phyloP scores from a whole-genome alignment of 106 monocot species.

The Amphibolis antarctica region DNA sequence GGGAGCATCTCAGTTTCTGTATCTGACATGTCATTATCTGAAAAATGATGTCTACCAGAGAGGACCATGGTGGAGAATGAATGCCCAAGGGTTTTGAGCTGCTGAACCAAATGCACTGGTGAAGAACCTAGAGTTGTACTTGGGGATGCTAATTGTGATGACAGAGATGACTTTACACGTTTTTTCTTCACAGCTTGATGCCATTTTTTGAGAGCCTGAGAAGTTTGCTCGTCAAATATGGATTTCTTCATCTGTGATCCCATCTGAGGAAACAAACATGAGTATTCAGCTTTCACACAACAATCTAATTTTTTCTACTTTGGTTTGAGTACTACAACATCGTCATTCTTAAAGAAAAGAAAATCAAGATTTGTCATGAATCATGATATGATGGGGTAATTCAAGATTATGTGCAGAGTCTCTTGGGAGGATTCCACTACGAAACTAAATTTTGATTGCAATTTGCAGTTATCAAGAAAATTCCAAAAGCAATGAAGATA shows the following conservation, averaged over 20 bases:
- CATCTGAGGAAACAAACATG: constrained; percentile 30
- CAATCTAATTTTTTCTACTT: not conserved
- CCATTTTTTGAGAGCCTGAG: constrained; percentile 46
- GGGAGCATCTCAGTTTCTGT: constrained; percentile 8
- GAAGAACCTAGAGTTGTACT: constrained; percentile 5
- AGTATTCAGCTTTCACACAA: not conserved
- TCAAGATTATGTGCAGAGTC: not conserved
- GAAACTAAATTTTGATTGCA: too few relatives aligned
- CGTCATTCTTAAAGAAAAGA: not conserved
- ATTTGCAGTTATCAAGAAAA: not conserved
- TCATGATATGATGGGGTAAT: too few relatives aligned
- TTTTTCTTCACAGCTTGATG: constrained; percentile 28
- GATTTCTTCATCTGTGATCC: constrained; percentile 53
- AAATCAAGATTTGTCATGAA: not conserved
- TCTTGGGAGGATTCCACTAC: too few relatives aligned
- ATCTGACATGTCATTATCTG: constrained; percentile 11
- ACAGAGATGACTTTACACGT: constrained; percentile 1
- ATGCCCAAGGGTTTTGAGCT: constrained; percentile 11
- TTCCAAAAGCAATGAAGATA: not conserved
- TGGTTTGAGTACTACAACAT: not conserved
- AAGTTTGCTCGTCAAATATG: constrained; percentile 48
- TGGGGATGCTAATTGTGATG: constrained; percentile 6
- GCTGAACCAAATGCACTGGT: constrained; percentile 9
- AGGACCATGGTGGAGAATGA: not conserved
- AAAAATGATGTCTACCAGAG: constrained; percentile 10